phyloP scores from a whole-genome alignment of 31 red algal genomes.

The Asparagopsis taxiformis region DNA sequence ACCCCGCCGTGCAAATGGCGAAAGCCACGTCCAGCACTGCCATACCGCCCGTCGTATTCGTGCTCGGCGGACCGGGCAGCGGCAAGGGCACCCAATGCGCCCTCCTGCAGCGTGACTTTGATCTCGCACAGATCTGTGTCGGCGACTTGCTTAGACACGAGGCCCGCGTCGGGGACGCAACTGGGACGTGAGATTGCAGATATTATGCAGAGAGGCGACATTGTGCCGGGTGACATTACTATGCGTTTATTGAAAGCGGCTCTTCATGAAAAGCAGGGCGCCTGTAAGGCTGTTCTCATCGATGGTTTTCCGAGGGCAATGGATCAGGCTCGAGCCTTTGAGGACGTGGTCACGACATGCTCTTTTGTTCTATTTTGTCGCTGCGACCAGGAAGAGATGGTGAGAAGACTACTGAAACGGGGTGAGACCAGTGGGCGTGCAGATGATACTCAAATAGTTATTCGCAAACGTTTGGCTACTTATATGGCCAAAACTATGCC shows the following conservation, averaged over 20 bases:
- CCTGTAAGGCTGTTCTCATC: constrained; percentile 74
- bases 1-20: too few relatives aligned
- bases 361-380: constrained; percentile 91
- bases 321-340: constrained; percentile 90
- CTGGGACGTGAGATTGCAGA: constrained; percentile 41
- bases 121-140: constrained; percentile 67
- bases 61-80: constrained; percentile 82
- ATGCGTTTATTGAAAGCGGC: constrained; percentile 47
- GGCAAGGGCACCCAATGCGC: constrained; percentile 90
- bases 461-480: constrained; percentile 84
- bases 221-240: constrained; percentile 70
- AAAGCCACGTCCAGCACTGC: constrained; percentile 1
- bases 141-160: constrained; percentile 71
- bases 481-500: constrained; percentile 84
- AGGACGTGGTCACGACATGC: constrained; percentile 66
- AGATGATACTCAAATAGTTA: constrained; percentile 80
- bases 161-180: constrained; percentile 22
- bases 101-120: constrained; percentile 48
- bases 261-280: constrained; percentile 17
- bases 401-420: constrained; percentile 70
- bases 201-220: constrained; percentile 70
- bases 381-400: constrained; percentile 79
- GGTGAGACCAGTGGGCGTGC: constrained; percentile 77
- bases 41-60: constrained; percentile 59
- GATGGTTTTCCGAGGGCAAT: constrained; percentile 96